Conservation (phyloP, 129 eudicot species). For the Silybum marianum region DNA sequence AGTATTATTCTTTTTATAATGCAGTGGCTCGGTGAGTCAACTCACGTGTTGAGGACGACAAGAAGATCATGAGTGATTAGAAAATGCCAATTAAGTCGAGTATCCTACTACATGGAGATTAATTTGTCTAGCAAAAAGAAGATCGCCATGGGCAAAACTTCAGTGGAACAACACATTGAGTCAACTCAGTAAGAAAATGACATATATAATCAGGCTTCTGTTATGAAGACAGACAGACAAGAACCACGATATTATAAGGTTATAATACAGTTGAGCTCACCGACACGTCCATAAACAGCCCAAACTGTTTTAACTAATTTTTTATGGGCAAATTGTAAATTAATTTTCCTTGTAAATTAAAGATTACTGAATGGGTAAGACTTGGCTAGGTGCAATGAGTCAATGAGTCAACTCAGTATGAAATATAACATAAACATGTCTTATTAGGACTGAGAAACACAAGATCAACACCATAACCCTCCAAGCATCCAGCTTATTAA, state of each 20-base stretch:
- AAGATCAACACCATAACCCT: neutral
- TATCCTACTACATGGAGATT: neutral
- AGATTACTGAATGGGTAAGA: neutral
- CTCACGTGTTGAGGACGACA: neutral
- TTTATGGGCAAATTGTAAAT: neutral
- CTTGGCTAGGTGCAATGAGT: neutral
- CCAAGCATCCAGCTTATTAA: neutral
- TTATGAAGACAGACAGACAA: neutral
- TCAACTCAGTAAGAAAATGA: neutral
- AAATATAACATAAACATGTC: conserved; percentile 1
- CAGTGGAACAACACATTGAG: neutral
- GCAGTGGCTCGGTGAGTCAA: conserved; percentile 13
- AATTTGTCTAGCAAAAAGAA: neutral
- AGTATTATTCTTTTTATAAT: neutral
- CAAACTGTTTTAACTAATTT: neutral
- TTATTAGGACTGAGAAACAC: neutral
- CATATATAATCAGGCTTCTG: neutral
- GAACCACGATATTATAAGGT: neutral
- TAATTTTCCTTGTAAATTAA: neutral
- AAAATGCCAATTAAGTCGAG: neutral
- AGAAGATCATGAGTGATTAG: neutral
- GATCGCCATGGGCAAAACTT: neutral
- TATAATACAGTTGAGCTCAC: neutral
- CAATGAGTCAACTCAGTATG: conserved; percentile 17
- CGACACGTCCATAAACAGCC: neutral